Evolutionary conservation across 768 basidiomycete species (phyloP), one percentile per base, ranked within the genome.

Genomic region (Filobasidium floriforme): DNA sequence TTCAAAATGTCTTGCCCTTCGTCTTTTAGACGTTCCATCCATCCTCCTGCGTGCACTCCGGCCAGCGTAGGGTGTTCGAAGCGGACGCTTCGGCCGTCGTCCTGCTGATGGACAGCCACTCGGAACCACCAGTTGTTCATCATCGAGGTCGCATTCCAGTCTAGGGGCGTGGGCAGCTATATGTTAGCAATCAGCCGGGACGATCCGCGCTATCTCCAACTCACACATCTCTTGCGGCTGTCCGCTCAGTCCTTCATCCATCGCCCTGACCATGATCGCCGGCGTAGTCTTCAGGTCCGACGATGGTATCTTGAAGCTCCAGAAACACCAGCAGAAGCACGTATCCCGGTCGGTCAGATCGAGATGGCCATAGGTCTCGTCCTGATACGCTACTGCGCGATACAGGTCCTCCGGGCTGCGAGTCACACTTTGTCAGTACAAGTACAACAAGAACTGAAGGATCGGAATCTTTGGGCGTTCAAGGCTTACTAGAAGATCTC

Each of bases 301-400:
- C 14, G 82, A 59, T 0, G 78, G 67, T 11, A 84, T 75, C 0
- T 79, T 73, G 65, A 82, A 79, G 0, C 75, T 73, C 85, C 85
- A 87, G 74, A 86, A 84, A 66, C 82, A 84, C 86, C 86, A 87
- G 71, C 85, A 86, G 70, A 83, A 85, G 68, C 82, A 83, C 24
- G 80, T 81, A 59, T 86, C 84, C 6, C 79, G 76, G 18, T 81
- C 81, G 0, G 81, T 81, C 61, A 83, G 66, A 68, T 85, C 84
- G 49, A 86, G 72, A 19, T 70, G 75, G 7, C 85, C 85, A 68
- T 83, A 85, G 7, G 84, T 73, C 1, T 75, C 63, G 66, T 82
- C 81, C 46, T 70, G 43, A 71, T 80, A 73, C 11, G 77, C 71
- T 14, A 80, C 55, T 1, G 73, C 77, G 41, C 83, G 82, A 73